Evolutionary conservation across 305 asterid species (phyloP), one percentile per base, ranked within the genome.

Genomic region (Solanum hybrid): DNA sequence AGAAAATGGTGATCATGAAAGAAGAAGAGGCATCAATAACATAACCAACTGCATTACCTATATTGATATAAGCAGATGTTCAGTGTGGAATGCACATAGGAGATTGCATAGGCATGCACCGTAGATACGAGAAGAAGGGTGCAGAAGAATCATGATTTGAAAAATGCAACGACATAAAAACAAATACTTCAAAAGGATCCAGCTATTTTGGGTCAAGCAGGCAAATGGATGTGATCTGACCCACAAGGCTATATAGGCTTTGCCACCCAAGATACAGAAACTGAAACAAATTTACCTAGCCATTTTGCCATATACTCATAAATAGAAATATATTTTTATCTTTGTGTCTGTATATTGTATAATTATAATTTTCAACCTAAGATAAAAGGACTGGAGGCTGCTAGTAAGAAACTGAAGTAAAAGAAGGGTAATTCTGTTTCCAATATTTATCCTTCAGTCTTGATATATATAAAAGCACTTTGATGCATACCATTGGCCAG

Each of bases 401-500:
- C 36, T 40, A 81, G n/a, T 82, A 42, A 82, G 37, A 42, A 82
- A 82, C 87, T 82, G 71, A 51, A 57, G 33, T 28, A 85, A 85
- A 31, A 20, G n/a, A 87, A 29, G 85, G 75, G 35, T 77, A 34
- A 12, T 46, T 29, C 14, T 75, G 51, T 42, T 39, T 88, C 31
- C 31, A 88, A 83, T 46, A 83, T 42, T 42, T 11, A 18, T 84
- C 3, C 88, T 51, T 84, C 12, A 29, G 86, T 77, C 40, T 31
- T 71, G 46, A 90, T 51, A 18, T 31, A 82, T 8, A 28, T 51
- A 83, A 24, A 18, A 84, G 29, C 75, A 84, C 11, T 51, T 57
- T 26, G 16, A 51, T 12, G 42, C 94, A 5, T 93, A 97, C 99
- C 99, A 97, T 83, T 97, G 96, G 69, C 99, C 99, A 90, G 99